A percentile compares a stretch with the other conserved stretches of the same genome.
Evolutionary conservation across 495 filamentous ascomycete species (phyloP).

Genomic region (Trichoderma asperelloides): DNA sequence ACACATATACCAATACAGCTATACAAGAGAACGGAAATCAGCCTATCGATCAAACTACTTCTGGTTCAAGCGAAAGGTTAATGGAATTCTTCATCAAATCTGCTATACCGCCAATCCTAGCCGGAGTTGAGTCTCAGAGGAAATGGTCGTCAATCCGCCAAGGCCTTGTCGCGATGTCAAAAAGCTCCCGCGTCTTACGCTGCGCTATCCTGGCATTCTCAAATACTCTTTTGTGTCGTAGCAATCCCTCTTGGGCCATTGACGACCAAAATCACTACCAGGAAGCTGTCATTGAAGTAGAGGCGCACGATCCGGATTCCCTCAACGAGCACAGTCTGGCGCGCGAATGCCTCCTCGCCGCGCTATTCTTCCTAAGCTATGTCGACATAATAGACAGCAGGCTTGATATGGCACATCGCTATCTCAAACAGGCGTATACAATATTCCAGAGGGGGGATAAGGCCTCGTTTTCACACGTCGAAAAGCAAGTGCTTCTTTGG

Average conservation of each 20-base stretch:
- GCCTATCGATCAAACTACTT: not conserved
- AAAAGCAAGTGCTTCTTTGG: conserved; percentile 28
- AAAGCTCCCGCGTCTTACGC: conserved; percentile 21
- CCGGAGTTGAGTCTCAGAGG: conserved; percentile 23
- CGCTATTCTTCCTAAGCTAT: conserved; percentile 27
- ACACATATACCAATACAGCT: not conserved
- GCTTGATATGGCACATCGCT: conserved; percentile 16
- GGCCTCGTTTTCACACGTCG: conserved; percentile 14
- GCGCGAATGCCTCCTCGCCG: conserved; percentile 16
- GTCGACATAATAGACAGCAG: conserved; percentile 20
- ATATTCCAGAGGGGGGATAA: conserved; percentile 18
- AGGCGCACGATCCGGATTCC: not conserved
- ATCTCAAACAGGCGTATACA: conserved; percentile 20
- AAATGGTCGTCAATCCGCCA: conserved; percentile 24
- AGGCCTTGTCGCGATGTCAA: conserved; percentile 21
- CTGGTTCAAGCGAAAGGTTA: conserved; percentile 11
- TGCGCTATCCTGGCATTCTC: conserved; percentile 23
- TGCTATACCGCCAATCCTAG: conserved; percentile 23
- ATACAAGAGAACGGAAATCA: not conserved
- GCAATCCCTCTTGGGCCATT: conserved; percentile 6
- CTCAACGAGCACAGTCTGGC: not conserved
- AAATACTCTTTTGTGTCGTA: conserved; percentile 16
- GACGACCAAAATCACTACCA: conserved; percentile 15
- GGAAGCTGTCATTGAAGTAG: conserved; percentile 7
- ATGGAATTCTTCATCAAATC: conserved; percentile 23